Conservation (phyloP, 1,139 yeast genomes). For the Kodamaea sp. region DNA sequence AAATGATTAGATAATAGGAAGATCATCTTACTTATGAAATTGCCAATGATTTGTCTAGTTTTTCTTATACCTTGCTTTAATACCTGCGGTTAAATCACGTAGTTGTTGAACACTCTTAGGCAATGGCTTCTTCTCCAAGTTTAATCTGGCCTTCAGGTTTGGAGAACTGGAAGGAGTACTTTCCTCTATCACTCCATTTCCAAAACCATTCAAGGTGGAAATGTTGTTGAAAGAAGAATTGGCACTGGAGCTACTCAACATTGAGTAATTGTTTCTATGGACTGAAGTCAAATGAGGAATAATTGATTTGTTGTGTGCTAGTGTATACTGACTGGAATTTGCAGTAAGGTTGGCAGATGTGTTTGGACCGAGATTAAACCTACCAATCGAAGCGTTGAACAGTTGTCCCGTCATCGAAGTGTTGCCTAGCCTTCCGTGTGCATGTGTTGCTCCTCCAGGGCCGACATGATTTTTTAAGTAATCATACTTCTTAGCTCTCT, state of each 20-base stretch:
- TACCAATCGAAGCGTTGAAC: slow-evolving; percentile 1
- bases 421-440: neutral
- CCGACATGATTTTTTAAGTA: slow-evolving; percentile 38
- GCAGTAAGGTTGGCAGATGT: slow-evolving; percentile 13
- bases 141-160: slow-evolving; percentile 18
- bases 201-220: slow-evolving; percentile 38
- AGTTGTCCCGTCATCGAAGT: neutral
- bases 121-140: slow-evolving; percentile 11
- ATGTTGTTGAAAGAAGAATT: slow-evolving; percentile 27
- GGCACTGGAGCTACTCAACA: slow-evolving; percentile 19
- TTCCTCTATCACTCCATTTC: slow-evolving; percentile 41
- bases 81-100: slow-evolving; percentile 38
- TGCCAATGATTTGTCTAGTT: slow-evolving; percentile 1
- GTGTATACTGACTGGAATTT: slow-evolving; percentile 8
- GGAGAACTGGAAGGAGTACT: slow-evolving; percentile 43
- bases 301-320: slow-evolving; percentile 12
- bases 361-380: slow-evolving; percentile 4
- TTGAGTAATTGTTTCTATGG: slow-evolving; percentile 18
- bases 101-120: slow-evolving; percentile 35
- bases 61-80: slow-evolving; percentile 32
- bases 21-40: too few species aligned
- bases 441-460: neutral
- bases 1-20: too few species aligned
- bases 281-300: slow-evolving; percentile 13
- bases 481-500: slow-evolving; percentile 30